A percentile compares a stretch with the other conserved stretches of the same genome.
Evolutionary conservation across 345 rosid genomes (phyloP).

Genomic region (Schrenkiella parvula): DNA sequence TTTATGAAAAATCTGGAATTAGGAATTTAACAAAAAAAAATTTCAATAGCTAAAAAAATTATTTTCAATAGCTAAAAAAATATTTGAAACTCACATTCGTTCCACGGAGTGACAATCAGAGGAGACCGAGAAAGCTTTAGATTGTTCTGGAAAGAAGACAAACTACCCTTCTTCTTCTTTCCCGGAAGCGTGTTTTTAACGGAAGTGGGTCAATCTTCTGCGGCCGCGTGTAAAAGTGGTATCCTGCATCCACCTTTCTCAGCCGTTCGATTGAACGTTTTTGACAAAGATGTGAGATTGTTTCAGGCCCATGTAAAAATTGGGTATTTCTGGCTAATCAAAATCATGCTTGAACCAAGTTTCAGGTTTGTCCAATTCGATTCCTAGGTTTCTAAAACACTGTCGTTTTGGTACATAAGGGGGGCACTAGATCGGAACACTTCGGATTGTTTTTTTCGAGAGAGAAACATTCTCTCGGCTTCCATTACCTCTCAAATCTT

Average conservation of each 20-base stretch:
- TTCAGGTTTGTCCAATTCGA: background rate
- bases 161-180: background rate
- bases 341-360: background rate
- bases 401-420: constrained; percentile 14
- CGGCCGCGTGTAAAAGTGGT: constrained; percentile 3
- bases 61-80: background rate
- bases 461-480: background rate
- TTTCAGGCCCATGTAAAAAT: background rate
- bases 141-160: constrained; percentile 28
- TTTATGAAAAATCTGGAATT: background rate
- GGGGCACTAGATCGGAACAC: background rate
- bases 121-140: constrained; percentile 7
- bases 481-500: background rate
- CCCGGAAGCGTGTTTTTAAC: background rate
- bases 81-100: constrained; percentile 5
- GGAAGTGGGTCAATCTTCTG: background rate
- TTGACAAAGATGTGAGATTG: background rate
- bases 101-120: background rate
- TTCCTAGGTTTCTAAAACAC: constrained; percentile 16
- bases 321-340: background rate
- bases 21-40: background rate
- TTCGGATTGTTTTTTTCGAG: background rate
- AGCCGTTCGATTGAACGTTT: background rate
- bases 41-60: background rate
- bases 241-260: background rate